These are phyloP conservation scores for Penicillium verrucosum DNA, from an alignment of 2,329 filamentous ascomycete genomes.

Conservation along the genomic window DNA sequence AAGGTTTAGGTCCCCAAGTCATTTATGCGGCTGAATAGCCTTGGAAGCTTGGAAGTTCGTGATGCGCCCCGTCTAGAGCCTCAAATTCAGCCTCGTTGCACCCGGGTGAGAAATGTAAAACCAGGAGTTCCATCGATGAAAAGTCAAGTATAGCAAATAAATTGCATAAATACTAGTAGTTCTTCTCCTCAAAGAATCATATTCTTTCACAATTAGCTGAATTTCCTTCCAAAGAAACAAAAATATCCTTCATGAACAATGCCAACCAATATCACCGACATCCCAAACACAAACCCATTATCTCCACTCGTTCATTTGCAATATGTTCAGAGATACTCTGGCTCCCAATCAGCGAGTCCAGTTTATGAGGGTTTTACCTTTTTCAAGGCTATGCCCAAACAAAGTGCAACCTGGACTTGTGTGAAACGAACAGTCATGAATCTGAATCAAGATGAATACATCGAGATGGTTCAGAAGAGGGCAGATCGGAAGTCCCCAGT, in stretches of 20 bases:
- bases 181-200: neutral
- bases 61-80: no score
- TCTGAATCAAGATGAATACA: conserved; percentile 32
- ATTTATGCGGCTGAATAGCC: neutral
- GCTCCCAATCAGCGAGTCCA: conserved; percentile 5
- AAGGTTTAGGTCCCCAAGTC: no score
- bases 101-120: neutral
- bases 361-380: conserved; percentile 38
- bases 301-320: neutral
- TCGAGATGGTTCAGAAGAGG: conserved; percentile 30
- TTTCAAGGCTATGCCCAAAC: conserved; percentile 30
- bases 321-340: neutral
- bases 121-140: neutral
- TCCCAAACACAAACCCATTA: neutral
- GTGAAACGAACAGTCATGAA: conserved; percentile 31
- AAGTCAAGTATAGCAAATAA: neutral
- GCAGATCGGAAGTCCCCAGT: conserved; percentile 27
- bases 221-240: neutral
- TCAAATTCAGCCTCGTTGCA: neutral
- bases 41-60: no score
- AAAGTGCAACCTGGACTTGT: conserved; percentile 31
- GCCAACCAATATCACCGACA: neutral
- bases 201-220: no score
- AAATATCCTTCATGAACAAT: neutral
- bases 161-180: neutral